phyloP scores from a whole-genome alignment of 495 filamentous ascomycete species.

The Xylaria scruposa region DNA sequence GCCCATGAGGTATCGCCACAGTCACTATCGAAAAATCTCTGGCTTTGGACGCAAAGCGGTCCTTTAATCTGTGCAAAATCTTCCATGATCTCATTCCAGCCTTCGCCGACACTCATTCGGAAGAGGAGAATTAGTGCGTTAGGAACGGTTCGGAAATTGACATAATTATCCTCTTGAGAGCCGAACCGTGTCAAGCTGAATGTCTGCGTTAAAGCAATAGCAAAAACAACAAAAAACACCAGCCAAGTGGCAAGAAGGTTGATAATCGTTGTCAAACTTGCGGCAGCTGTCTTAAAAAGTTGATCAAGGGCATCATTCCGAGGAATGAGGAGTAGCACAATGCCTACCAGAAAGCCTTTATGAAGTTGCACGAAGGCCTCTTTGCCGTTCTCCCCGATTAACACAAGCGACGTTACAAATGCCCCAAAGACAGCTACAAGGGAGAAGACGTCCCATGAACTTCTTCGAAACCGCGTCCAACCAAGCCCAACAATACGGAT shows the following conservation, averaged over 20 bases:
- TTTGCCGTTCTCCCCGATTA: constrained; percentile 56
- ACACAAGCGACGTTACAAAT: constrained; percentile 74
- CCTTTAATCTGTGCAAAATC: constrained; percentile 82
- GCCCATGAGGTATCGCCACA: constrained; percentile 92
- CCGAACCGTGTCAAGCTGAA: constrained; percentile 95
- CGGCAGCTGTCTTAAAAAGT: constrained; percentile 99
- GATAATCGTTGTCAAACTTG: constrained; percentile 85
- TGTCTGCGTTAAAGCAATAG: constrained; percentile 94
- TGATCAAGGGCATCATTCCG: constrained; percentile 98
- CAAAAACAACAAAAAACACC: constrained; percentile 93
- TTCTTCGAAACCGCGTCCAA: constrained; percentile 90
- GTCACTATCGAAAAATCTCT: constrained; percentile 81
- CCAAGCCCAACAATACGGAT: constrained; percentile 88
- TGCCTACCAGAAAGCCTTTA: constrained; percentile 91
- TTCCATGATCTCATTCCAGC: constrained; percentile 97
- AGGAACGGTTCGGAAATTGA: constrained; percentile 93
- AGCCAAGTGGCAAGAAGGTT: constrained; percentile 97
- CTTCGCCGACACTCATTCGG: constrained; percentile 88
- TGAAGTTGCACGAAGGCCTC: constrained; percentile 78
- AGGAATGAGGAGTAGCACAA: constrained; percentile 91
- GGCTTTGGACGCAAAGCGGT: constrained; percentile 74
- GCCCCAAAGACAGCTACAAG: constrained; percentile 85
- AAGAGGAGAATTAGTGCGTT: constrained; percentile 95
- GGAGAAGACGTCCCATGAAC: constrained; percentile 95
- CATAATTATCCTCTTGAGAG: constrained; percentile 71